These are phyloP conservation scores for Wickerhamiella infanticola DNA, from an alignment of 1,139 yeast species.

Conservation along the genomic window DNA sequence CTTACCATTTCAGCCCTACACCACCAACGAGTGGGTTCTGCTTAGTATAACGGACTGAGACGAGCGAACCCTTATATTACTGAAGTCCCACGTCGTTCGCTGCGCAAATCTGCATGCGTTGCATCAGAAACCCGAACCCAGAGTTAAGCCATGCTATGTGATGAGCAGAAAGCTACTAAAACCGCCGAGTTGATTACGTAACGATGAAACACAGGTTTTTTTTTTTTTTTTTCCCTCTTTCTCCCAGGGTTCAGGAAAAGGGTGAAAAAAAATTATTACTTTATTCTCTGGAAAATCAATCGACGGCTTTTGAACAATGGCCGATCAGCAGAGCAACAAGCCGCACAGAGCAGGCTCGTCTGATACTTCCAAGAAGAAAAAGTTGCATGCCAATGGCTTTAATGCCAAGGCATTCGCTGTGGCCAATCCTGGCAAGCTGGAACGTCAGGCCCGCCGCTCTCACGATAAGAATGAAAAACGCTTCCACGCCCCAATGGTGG, in stretches of 20 bases:
- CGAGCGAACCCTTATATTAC: not conserved
- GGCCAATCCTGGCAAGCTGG: constrained; percentile 77
- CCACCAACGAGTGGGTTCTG: not conserved
- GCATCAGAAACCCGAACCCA: not conserved
- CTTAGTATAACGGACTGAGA: not conserved
- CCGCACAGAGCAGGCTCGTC: constrained; percentile 35
- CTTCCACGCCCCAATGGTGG: constrained; percentile 94
- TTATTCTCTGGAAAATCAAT: not conserved
- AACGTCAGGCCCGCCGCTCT: constrained; percentile 68
- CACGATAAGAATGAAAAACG: constrained; percentile 74
- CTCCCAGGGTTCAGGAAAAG: not conserved
- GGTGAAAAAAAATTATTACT: not conserved
- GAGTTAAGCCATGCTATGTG: no score
- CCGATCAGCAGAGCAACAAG: constrained; percentile 26
- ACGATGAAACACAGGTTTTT: not conserved
- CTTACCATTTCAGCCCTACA: not conserved
- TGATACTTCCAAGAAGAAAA: constrained; percentile 60
- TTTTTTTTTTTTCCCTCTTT: not conserved
- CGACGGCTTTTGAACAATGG: not conserved
- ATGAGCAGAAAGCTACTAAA: no score
- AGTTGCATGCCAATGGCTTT: constrained; percentile 78
- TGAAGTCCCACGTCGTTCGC: constrained; percentile 1
- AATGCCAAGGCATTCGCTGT: constrained; percentile 94
- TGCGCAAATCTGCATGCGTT: constrained; percentile 1
- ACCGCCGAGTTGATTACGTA: not conserved